Conservation (phyloP, 192 early-diverging fungal genomes). For the Coemansia sp. region DNA sequence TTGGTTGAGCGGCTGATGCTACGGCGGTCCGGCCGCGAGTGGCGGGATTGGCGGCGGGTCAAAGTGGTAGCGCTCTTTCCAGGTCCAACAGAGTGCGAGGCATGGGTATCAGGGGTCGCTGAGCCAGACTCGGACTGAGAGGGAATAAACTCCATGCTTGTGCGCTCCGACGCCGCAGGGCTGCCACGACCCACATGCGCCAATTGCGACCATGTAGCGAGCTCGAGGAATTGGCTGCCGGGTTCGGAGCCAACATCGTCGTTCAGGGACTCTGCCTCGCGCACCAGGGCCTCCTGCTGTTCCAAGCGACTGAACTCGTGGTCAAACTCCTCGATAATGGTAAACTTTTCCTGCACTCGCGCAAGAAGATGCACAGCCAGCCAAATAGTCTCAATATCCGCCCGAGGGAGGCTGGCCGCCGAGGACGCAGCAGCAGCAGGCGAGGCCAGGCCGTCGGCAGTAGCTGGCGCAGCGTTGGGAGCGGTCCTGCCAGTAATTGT, state of each 20-base stretch:
- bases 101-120: slow-evolving; percentile 28
- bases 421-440: neutral
- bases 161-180: slow-evolving; percentile 43
- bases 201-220: slow-evolving; percentile 53
- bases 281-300: slow-evolving; percentile 40
- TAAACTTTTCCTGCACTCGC: slow-evolving; percentile 41
- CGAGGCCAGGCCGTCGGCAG: neutral
- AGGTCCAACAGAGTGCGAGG: slow-evolving; percentile 13
- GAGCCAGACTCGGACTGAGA: slow-evolving; percentile 49
- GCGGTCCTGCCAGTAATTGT: slow-evolving; percentile 21
- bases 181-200: slow-evolving; percentile 33
- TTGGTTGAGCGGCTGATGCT: slow-evolving; percentile 38
- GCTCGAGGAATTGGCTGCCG: slow-evolving; percentile 9
- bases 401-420: slow-evolving; percentile 22
- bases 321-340: slow-evolving; percentile 51
- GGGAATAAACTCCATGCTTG: slow-evolving; percentile 39
- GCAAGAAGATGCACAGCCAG: slow-evolving; percentile 49
- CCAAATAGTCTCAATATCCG: slow-evolving; percentile 55
- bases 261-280: slow-evolving; percentile 35
- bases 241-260: slow-evolving; percentile 5
- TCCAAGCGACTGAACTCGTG: slow-evolving; percentile 50
- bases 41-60: slow-evolving; percentile 43
- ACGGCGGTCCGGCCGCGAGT: slow-evolving; percentile 51
- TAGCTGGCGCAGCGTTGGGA: neutral
- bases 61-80: slow-evolving; percentile 20